These are phyloP conservation scores for Ceratocystis alfenasii DNA, from an alignment of 2,329 filamentous ascomycete species.

Conservation along the genomic window DNA sequence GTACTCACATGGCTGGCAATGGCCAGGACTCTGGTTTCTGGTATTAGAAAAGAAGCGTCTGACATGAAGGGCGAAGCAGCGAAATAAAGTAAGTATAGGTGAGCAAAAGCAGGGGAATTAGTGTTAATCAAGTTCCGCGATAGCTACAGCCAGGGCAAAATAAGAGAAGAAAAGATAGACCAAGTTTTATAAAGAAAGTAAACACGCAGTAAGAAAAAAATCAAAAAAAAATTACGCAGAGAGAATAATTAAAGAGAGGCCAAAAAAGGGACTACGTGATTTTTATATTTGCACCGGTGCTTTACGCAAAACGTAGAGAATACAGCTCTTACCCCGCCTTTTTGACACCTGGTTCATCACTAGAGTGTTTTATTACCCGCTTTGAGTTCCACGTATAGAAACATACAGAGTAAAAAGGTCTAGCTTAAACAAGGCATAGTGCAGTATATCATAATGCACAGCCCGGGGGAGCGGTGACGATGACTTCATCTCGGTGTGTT, in stretches of 20 bases:
- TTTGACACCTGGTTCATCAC: neutral
- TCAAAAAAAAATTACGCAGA: neutral
- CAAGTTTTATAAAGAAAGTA: neutral
- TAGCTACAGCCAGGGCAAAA: neutral
- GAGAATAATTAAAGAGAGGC: slow-evolving; percentile 5
- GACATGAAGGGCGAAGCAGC: slow-evolving; percentile 23
- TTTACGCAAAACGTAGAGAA: neutral
- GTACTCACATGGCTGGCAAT: slow-evolving; percentile 88
- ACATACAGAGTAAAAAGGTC: neutral
- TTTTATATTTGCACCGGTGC: neutral
- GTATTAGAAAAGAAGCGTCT: slow-evolving; percentile 30
- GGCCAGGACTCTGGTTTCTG: slow-evolving; percentile 61
- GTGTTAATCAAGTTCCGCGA: too few species aligned
- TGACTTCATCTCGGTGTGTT: neutral
- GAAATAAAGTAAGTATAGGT: too few species aligned
- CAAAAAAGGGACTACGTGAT: neutral
- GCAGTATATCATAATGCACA: neutral
- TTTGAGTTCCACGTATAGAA: neutral
- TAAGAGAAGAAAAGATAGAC: neutral
- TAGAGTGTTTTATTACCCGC: too few species aligned
- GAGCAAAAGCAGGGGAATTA: too few species aligned
- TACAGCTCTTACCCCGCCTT: neutral
- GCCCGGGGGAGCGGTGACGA: neutral
- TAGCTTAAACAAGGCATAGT: neutral
- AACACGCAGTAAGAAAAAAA: neutral